phyloP scores from a whole-genome alignment of 2,329 filamentous ascomycete species.

The Scolecobasidium constrictum region DNA sequence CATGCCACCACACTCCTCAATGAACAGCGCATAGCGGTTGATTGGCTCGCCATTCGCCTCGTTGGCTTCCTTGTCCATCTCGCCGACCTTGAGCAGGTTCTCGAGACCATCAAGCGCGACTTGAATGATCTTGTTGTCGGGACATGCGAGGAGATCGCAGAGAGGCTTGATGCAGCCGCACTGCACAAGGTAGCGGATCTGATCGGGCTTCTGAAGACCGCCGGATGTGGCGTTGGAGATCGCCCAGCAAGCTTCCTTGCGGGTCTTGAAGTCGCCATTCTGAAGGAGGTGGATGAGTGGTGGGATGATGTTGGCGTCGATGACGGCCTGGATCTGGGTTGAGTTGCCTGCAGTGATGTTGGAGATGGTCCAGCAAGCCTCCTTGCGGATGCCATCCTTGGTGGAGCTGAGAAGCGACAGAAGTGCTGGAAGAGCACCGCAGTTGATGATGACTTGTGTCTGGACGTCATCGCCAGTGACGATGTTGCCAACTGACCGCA shows the following conservation, averaged over 20 bases:
- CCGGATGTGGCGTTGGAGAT: constrained; percentile 98
- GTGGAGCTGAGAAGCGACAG: constrained; percentile 88
- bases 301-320: constrained; percentile 94
- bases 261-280: constrained; percentile 96
- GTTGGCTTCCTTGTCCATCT: constrained; percentile 90
- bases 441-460: constrained; percentile 99
- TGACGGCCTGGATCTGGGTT: constrained; percentile 89
- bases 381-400: constrained; percentile 98
- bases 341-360: constrained; percentile 99
- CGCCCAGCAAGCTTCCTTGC: constrained; percentile 98
- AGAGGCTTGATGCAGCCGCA: constrained; percentile 96
- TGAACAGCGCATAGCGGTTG: constrained; percentile 96
- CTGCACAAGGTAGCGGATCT: constrained; percentile 88
- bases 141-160: constrained; percentile 88
- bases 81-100: constrained; percentile 98
- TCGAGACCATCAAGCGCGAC: constrained; percentile 94
- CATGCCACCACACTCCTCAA: constrained; percentile 98
- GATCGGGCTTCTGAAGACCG: constrained; percentile 95
- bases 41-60: constrained; percentile 61
- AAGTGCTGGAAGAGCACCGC: constrained; percentile 83
- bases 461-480: constrained; percentile 98
- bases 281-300: constrained; percentile 92
- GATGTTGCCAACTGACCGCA: constrained; percentile 96
- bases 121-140: constrained; percentile 99
- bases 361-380: constrained; percentile 99